Evolutionary conservation across 805 yeast genomes (phyloP).

Genomic region (Clavispora asparagi): DNA sequence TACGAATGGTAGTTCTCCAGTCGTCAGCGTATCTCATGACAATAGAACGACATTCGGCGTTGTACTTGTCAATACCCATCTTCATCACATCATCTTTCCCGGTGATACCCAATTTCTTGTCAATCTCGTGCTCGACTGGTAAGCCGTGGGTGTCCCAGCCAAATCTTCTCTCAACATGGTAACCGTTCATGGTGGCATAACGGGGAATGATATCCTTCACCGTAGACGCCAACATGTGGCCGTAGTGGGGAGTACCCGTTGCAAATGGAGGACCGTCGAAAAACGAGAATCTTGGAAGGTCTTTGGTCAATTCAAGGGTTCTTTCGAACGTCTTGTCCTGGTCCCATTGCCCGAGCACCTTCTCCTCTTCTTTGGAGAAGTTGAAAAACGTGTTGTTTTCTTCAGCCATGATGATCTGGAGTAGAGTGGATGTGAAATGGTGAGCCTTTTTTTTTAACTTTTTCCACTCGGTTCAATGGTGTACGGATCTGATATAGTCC

Average conservation of each 20-base stretch:
- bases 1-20: constrained; percentile 90
- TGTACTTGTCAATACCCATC: constrained; percentile 91
- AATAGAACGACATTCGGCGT: constrained; percentile 90
- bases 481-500: constrained; percentile 6
- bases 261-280: constrained; percentile 99
- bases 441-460: background rate
- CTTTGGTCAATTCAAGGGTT: constrained; percentile 77
- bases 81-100: constrained; percentile 92
- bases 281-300: constrained; percentile 81
- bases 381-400: constrained; percentile 39
- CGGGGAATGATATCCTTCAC: constrained; percentile 97
- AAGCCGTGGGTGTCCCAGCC: constrained; percentile 99
- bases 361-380: constrained; percentile 88
- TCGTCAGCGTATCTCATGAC: constrained; percentile 96
- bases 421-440: background rate
- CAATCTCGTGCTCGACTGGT: constrained; percentile 98
- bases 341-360: constrained; percentile 74
- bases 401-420: constrained; percentile 11
- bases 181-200: constrained; percentile 96
- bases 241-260: constrained; percentile 98
- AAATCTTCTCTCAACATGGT: constrained; percentile 91
- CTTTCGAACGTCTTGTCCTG: constrained; percentile 93
- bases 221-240: constrained; percentile 95
- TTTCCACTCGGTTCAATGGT: constrained; percentile 1
- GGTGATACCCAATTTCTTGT: constrained; percentile 90